A percentile compares a stretch with the other conserved stretches of the same genome.
Conservation (phyloP, 345 rosid species). For the Moringa oleifera region DNA sequence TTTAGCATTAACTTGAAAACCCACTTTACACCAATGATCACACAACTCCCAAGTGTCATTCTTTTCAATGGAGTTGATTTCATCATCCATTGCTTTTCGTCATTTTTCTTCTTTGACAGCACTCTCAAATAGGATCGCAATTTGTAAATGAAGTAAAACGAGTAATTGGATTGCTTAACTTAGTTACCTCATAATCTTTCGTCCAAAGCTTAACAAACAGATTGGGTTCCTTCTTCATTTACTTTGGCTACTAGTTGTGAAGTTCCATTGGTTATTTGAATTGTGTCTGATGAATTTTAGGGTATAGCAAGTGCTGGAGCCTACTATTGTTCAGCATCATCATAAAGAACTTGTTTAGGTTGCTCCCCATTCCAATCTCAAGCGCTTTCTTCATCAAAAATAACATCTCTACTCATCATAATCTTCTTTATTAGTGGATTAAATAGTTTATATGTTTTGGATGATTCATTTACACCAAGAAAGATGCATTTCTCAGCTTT, state of each 20-base stretch:
- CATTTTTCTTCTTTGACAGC: not conserved
- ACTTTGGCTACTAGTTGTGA: no score
- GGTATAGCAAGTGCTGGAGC: not conserved
- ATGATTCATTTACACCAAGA: not conserved
- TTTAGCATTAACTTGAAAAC: slow-evolving; percentile 2
- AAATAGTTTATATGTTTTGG: no score
- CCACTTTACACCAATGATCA: not conserved
- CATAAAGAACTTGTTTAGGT: not conserved
- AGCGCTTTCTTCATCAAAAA: slow-evolving; percentile 2
- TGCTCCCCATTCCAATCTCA: not conserved
- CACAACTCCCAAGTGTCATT: not conserved
- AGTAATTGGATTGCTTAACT: not conserved
- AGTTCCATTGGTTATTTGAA: no score
- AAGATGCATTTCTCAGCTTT: not conserved
- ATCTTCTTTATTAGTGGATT: not conserved
- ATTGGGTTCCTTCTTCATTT: no score
- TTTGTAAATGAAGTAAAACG: not conserved
- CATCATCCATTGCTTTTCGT: slow-evolving; percentile 5
- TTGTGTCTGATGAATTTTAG: no score
- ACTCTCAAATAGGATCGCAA: not conserved
- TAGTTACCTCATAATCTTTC: slow-evolving; percentile 2
- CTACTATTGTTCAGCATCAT: not conserved
- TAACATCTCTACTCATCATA: not conserved
- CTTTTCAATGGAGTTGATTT: not conserved
- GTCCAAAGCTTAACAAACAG: not conserved